Percentiles rank a stretch among this genome's conserved stretches.
Conservation (phyloP, 441 rosid species). For the Adansonia rubrostipa region DNA sequence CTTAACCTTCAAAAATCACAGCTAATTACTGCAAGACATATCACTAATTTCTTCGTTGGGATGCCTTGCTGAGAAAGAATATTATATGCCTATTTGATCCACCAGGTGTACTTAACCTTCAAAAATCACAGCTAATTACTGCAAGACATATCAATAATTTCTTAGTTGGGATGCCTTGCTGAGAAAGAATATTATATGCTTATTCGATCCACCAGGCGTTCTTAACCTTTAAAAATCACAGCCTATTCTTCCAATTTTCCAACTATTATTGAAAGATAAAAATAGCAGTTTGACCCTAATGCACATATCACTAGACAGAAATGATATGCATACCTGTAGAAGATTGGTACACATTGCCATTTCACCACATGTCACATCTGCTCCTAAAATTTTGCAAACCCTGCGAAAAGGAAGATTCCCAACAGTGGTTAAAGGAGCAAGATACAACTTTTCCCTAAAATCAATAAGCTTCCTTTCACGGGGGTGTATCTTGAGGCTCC, state of each 20-base stretch:
- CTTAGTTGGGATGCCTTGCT: slow-evolving; percentile 2
- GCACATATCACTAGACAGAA: slow-evolving; percentile 16
- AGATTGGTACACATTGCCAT: slow-evolving; percentile 98
- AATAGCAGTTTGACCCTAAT: slow-evolving; percentile 9
- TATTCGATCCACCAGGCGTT: not conserved
- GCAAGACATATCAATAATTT: slow-evolving; percentile 8
- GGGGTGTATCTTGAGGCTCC: slow-evolving; percentile 61
- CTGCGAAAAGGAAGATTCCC: slow-evolving; percentile 98
- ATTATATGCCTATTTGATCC: not conserved
- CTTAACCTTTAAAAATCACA: slow-evolving; percentile 15
- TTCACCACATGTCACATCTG: slow-evolving; percentile 94
- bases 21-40: not conserved
- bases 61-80: not conserved
- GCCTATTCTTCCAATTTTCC: slow-evolving; percentile 12
- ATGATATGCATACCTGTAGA: slow-evolving; percentile 65
- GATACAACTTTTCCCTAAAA: slow-evolving; percentile 84
- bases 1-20: slow-evolving; percentile 14
- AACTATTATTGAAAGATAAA: slow-evolving; percentile 4
- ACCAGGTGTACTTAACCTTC: not conserved
- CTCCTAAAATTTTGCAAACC: slow-evolving; percentile 88
- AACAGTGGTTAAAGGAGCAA: slow-evolving; percentile 93
- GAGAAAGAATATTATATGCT: not conserved
- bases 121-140: not conserved
- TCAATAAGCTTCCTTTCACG: slow-evolving; percentile 90
- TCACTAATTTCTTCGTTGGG: slow-evolving; percentile 10